A percentile compares a stretch with the other conserved stretches of the same genome.
Evolutionary conservation across 2,329 filamentous ascomycete genomes (phyloP).

Genomic region (Xenoacremonium recifei): DNA sequence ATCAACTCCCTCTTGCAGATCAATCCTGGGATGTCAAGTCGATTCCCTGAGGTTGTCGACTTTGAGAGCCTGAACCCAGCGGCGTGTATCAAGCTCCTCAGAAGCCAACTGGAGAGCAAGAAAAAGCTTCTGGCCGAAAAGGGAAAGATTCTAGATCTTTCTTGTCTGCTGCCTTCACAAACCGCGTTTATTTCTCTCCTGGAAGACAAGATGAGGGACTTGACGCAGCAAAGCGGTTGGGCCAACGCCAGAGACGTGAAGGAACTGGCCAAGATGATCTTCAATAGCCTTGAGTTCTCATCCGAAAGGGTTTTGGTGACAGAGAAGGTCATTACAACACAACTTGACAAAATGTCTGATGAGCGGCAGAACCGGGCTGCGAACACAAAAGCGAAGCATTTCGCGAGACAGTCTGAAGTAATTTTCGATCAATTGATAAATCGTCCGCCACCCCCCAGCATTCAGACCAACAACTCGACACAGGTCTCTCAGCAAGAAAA

Average conservation of each 20-base stretch:
- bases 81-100: constrained; percentile 39
- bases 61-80: constrained; percentile 47
- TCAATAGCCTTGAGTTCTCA: constrained; percentile 30
- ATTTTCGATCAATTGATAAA: accelerated
- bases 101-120: constrained; percentile 36
- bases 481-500: background rate
- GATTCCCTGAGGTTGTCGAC: constrained; percentile 61
- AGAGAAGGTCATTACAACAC: constrained; percentile 7
- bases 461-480: background rate
- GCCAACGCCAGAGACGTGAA: constrained; percentile 63
- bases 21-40: constrained; percentile 62
- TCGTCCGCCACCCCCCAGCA: background rate
- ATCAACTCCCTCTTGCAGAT: constrained; percentile 61
- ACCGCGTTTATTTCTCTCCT: constrained; percentile 9
- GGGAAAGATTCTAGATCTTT: constrained; percentile 21
- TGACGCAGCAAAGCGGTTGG: constrained; percentile 51
- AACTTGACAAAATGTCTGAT: constrained; percentile 22
- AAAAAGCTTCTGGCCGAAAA: constrained; percentile 17
- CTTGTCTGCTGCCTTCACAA: constrained; percentile 21
- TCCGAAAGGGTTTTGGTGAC: constrained; percentile 13
- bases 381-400: constrained; percentile 7
- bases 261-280: constrained; percentile 50
- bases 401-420: accelerated
- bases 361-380: constrained; percentile 12
- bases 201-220: constrained; percentile 31